Base-by-base conservation (phyloP, 345 rosid species). In the Eutrema heterophyllum region DNA sequence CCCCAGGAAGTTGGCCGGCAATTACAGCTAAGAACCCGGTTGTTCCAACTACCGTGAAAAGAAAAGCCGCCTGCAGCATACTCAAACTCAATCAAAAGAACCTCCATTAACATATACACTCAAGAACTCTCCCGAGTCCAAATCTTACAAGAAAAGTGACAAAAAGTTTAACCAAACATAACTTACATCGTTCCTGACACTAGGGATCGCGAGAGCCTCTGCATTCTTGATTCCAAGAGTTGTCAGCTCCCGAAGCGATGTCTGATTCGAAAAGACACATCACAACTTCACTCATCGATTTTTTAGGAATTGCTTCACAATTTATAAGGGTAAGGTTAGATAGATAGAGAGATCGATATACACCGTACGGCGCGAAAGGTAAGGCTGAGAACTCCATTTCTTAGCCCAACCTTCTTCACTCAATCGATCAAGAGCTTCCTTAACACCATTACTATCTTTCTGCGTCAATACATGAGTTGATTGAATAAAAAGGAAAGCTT, bases 1-100 rank as follows among this genome's bases (percentile, higher is more conserved):
- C 97, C 90, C 96, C 97, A 1, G 97, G 97, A 83, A 91, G 97
- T 83, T 89, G 97, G 48, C 97, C 93, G 3, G 97, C 93, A 65
- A 91, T 82, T 59, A 94, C 84, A 70, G 83, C 96, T 72, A 94
- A 14, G 71, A 94, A 86, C 30, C 96, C 86, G 0, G 96, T 89
- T 53, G 92, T 79, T 48, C 97, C 97, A 30, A 94, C 97, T 59
- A 91, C 97, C 15, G 97, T 89, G 85, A 88, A 80, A 76, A 89
- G 96, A 81, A 89, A 94, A 78, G 97, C 96, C 8, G 96, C 97
- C 97, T 94, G 97, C 79, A 86, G 97, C 79, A 86, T 80, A 75
- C 89, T 76, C 67, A 77, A 55, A 82, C 72, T 45, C 71, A 59
- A 79, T 83, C 75, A 80, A 45, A 74, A 71, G 0, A 64, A 35